A percentile compares a stretch with the other conserved stretches of the same genome.
Conservation (phyloP, 768 basidiomycete species). For the Lactarius sanguifluus region DNA sequence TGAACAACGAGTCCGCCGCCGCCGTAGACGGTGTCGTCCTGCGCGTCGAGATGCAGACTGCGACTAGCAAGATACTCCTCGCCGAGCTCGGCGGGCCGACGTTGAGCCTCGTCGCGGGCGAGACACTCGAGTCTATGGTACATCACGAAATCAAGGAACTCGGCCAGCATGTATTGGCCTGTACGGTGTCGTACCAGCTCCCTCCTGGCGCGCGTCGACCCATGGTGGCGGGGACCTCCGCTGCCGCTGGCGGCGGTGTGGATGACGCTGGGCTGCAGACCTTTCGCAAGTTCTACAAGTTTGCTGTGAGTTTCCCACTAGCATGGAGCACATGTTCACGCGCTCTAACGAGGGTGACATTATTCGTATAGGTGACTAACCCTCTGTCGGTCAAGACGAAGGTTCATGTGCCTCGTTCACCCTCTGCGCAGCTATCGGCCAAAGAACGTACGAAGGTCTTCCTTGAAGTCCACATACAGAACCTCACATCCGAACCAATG, state of each 20-base stretch:
- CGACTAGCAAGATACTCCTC: slow-evolving; percentile 58
- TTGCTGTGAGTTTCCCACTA: slow-evolving; percentile 57
- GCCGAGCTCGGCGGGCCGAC: slow-evolving; percentile 62
- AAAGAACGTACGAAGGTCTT: slow-evolving; percentile 78
- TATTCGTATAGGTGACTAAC: slow-evolving; percentile 70
- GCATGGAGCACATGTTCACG: neutral
- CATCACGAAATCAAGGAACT: slow-evolving; percentile 93
- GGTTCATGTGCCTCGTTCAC: slow-evolving; percentile 74
- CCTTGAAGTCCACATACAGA: slow-evolving; percentile 91
- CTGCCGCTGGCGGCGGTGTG: neutral
- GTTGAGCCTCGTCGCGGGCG: slow-evolving; percentile 50
- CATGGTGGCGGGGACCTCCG: slow-evolving; percentile 45
- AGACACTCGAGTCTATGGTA: slow-evolving; percentile 66
- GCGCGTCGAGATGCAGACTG: slow-evolving; percentile 85
- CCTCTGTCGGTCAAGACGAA: slow-evolving; percentile 95
- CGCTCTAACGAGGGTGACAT: neutral
- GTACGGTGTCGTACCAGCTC: slow-evolving; percentile 79
- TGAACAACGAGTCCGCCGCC: slow-evolving; percentile 73
- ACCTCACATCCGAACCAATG: slow-evolving; percentile 73
- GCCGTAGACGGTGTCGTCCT: slow-evolving; percentile 64
- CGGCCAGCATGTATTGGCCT: slow-evolving; percentile 86
- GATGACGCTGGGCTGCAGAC: slow-evolving; percentile 60
- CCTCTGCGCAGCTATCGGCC: slow-evolving; percentile 64
- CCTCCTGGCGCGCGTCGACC: slow-evolving; percentile 56
- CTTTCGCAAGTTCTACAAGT: slow-evolving; percentile 91